phyloP scores from a whole-genome alignment of 768 basidiomycete species.

The Pleurotus cornucopiae region DNA sequence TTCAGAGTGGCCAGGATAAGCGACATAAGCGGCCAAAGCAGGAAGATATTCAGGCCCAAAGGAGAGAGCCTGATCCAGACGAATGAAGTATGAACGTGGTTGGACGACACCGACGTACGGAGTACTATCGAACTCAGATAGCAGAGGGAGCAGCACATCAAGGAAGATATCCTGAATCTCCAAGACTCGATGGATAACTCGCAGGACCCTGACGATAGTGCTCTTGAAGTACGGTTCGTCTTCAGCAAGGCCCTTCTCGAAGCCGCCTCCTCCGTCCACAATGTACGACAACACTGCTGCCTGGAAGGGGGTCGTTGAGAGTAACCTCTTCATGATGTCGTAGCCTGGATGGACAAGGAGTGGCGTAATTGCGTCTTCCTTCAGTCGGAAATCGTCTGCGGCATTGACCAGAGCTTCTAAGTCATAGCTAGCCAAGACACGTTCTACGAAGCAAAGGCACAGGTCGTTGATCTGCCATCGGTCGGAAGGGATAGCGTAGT shows the following conservation, averaged over 20 bases:
- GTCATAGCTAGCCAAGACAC: conserved; percentile 77
- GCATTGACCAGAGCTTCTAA: conserved; percentile 64
- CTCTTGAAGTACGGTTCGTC: conserved; percentile 69
- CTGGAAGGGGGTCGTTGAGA: conserved; percentile 73
- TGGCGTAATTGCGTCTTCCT: conserved; percentile 48
- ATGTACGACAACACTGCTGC: conserved; percentile 72
- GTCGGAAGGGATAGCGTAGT: conserved; percentile 71
- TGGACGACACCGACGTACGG: conserved; percentile 51
- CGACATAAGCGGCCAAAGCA: conserved; percentile 77
- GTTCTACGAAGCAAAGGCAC: conserved; percentile 81
- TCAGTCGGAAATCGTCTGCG: conserved; percentile 48
- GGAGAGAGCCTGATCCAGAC: conserved; percentile 71
- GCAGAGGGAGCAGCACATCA: conserved; percentile 78
- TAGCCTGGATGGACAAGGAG: conserved; percentile 81
- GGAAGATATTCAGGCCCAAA: conserved; percentile 72
- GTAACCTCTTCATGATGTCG: conserved; percentile 74
- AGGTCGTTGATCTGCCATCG: conserved; percentile 85
- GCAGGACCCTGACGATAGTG: conserved; percentile 75
- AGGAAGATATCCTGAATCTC: conserved; percentile 88
- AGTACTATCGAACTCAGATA: conserved; percentile 60
- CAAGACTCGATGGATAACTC: conserved; percentile 77
- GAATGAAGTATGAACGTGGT: conserved; percentile 65
- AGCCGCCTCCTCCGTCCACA: conserved; percentile 73
- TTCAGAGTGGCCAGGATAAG: conserved; percentile 67
- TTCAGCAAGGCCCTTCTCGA: conserved; percentile 65